Conservation (phyloP, 2,329 filamentous ascomycete genomes). For the Botrytis byssoidea region DNA sequence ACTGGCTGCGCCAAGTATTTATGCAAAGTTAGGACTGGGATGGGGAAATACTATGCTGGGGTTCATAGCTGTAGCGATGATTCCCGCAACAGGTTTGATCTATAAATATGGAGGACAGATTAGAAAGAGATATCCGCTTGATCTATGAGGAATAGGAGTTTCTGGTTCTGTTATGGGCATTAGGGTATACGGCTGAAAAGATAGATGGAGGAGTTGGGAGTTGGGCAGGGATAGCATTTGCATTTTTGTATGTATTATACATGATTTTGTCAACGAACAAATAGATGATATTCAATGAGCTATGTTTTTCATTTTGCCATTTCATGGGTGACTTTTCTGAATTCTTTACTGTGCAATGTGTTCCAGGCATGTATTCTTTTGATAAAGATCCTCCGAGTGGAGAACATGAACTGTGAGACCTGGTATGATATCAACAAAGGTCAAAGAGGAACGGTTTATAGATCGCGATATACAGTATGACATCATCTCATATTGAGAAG, state of each 20-base stretch:
- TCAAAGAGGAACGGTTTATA: neutral
- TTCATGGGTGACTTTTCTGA: neutral
- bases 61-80: constrained; percentile 48
- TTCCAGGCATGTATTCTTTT: neutral
- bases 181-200: neutral
- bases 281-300: constrained; percentile 8
- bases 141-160: neutral
- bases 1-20: constrained; percentile 50
- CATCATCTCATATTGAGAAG: neutral
- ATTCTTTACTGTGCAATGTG: neutral
- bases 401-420: neutral
- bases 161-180: neutral
- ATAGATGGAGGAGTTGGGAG: neutral
- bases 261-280: neutral
- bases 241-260: neutral
- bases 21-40: constrained; percentile 42
- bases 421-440: neutral
- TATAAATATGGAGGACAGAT: constrained; percentile 21
- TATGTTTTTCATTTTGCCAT: neutral
- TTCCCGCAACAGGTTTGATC: constrained; percentile 43
- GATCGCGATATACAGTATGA: neutral
- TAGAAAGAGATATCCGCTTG: constrained; percentile 18
- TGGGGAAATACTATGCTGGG: constrained; percentile 51
- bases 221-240: neutral
- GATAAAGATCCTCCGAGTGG: neutral